Base-by-base conservation (phyloP, 2,329 filamentous ascomycete species). In the Coleophoma eucalyptorum region DNA sequence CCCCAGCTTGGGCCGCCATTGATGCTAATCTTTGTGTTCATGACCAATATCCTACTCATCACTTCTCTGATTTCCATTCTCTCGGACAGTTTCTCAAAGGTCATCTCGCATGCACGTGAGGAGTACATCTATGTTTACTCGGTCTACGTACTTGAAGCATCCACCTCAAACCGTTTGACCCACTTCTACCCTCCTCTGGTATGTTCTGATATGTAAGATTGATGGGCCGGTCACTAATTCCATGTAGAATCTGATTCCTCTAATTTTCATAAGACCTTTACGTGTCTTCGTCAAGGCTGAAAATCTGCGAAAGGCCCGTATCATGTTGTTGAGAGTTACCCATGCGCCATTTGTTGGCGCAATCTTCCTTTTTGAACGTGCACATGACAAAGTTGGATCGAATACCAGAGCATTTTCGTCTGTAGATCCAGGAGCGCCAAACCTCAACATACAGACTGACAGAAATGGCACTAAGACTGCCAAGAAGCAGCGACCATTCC, bases 41-140 rank as follows among this genome's bases (percentile, higher is more conserved):
- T 93, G 62, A 90, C 87, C 41, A 88, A 88, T 51, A 89, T 93
- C 59, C 74, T 94, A 7, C 77, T 94, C 32, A 87, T 90, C 69
- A 89, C 89, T 46, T 89, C 86, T 18, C 72, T 92, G 56, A 91
- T 89, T 35, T 86, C 85, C 75, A 84, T 91, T 72, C 75, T 92
- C 51, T 88, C 84, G 62, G 90, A 90, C 71, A 89, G 83, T 64
- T 85, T 91, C 68, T 58, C 62, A 8, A 63, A 55, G 40, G 77
- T 85, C 59, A 84, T 84, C 59, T 75, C 75, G 46, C 80, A 84
- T 58, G 81, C 83, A 37, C 76, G 76, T 51, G 88, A 91, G 62
- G 89, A 93, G 67, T 92, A 92, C 62, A 76, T 92, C 33, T 91
- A 89, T 63, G 83, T 90, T 61, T 92, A 84, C 67, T 81, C 77